Conservation (phyloP, 768 basidiomycete species). For the Leccinellum luteum region DNA sequence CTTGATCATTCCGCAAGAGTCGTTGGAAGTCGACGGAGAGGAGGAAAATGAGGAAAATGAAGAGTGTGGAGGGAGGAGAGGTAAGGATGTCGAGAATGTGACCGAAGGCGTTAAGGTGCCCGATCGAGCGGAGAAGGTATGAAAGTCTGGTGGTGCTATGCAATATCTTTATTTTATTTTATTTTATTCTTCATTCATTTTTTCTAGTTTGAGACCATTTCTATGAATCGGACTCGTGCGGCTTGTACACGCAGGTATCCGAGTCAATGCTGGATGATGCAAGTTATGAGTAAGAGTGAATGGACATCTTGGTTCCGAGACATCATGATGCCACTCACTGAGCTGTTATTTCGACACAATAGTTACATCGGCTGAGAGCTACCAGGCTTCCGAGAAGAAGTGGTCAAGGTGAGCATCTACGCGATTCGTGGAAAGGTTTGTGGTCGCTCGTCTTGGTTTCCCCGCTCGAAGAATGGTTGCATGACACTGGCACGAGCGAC, state of each 20-base stretch:
- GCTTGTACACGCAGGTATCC: too few species aligned
- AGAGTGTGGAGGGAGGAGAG: neutral
- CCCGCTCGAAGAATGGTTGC: too few species aligned
- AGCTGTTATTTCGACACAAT: too few species aligned
- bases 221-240: neutral
- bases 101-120: conserved; percentile 26
- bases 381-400: too few species aligned
- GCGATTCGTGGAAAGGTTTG: too few species aligned
- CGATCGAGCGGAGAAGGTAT: neutral
- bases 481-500: too few species aligned
- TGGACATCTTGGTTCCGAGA: too few species aligned
- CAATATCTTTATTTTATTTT: neutral
- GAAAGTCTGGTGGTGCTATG: neutral
- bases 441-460: too few species aligned
- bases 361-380: too few species aligned
- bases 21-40: conserved; percentile 20
- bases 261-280: neutral
- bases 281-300: too few species aligned
- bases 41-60: conserved; percentile 14
- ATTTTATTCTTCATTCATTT: neutral
- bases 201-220: neutral
- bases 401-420: too few species aligned
- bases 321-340: too few species aligned
- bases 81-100: conserved; percentile 15
- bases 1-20: conserved; percentile 47